Base-by-base conservation (phyloP, 768 basidiomycete genomes). In the Russula lepida region DNA sequence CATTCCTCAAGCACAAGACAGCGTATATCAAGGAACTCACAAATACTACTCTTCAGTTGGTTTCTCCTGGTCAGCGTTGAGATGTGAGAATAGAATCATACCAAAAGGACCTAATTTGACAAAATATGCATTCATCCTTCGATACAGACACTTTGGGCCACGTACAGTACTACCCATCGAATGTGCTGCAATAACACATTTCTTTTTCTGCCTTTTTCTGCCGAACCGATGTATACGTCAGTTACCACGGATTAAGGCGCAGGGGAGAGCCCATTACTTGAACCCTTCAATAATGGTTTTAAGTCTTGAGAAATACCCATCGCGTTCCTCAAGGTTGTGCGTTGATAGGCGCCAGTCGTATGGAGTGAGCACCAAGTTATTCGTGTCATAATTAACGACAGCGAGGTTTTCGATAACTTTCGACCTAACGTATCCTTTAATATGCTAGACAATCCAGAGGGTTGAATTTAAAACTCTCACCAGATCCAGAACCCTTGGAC, bases 401-500 rank as follows among this genome's bases (percentile, higher is more conserved):
- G 95, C 94, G 2, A 98, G 79, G 67, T 99, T 98, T 73, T 98
- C 90, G 11, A 98, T 84, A 54, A 97, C 89, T 72, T 95, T 94
- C 1, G 88, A 85, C 89, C 89, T 89, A 52, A 39, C 11, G 15
- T 37, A 23, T 30, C 13, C 27, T 61, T 61, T 33, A 51, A 32
- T 13, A n/a, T 30, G n/a, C 41, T 21, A 23, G 17, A 25, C 6
- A 35, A 50, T 33, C 25, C 37, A 53, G 11, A 1, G 8, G 33
- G 11, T 30, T n/a, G 25, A 41, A 7, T 25, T 55, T 17, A 8
- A n/a, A 32, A 64, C 75, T n/a, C n/a, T 56, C 68, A 86, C 92
- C 93, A 95, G 56, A 95, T 84, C 95, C 94, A 98, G 70, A 94
- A 99, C 1, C 95, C 93, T 70, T 86, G 84, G 59, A 93, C 83